Base-by-base conservation (phyloP, 2,329 filamentous ascomycete genomes). In the Pseudocercospora cruenta region DNA sequence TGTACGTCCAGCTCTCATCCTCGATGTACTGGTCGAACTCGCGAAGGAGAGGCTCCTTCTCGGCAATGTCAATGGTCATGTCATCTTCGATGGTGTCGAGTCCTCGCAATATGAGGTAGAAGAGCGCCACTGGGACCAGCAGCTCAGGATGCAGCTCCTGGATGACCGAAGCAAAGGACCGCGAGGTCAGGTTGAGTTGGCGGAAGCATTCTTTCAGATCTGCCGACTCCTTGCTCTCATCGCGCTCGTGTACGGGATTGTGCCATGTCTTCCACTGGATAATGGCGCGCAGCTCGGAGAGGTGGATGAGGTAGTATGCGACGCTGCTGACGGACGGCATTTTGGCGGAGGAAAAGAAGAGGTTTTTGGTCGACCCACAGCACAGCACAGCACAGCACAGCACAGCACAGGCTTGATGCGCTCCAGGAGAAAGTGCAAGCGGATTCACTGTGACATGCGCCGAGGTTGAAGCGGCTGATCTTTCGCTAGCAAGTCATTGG, bases 41-140 rank as follows among this genome's bases (percentile, higher is more conserved):
- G 68, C 94, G 88, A 67, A 99, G 84, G 64, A 97, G 81, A 1
- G 93, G 93, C 76, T 96, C 91, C 82, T 99, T 99, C 76, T 86
- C 89, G 70, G 87, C 85, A 45, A 94, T 82, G 2, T 90, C 84
- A 67, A 99, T 90, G 4, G 93, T 96, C 89, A 97, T 98, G 80
- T 99, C 95, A 84, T 99, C 95, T 81, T 99, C 95, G 67, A 99
- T 92, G n/a, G 95, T 99, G 80, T 99, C 95, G 59, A 99, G 87
- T 55, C 92, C 95, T 67, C 95, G 92, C 62, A 99, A 86, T 61
- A 93, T 87, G 28, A 99, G 87, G 82, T 99, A 99, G 85, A 99
- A 99, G 9, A 98, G 84, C 63, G 90, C 89, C 54, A 98, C 86
- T 24, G 95, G 93, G 47, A 97, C 87, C 39, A 98, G 87, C 33